phyloP scores from a whole-genome alignment of 805 yeast species.

The Scheffersomyces amazonensis region DNA sequence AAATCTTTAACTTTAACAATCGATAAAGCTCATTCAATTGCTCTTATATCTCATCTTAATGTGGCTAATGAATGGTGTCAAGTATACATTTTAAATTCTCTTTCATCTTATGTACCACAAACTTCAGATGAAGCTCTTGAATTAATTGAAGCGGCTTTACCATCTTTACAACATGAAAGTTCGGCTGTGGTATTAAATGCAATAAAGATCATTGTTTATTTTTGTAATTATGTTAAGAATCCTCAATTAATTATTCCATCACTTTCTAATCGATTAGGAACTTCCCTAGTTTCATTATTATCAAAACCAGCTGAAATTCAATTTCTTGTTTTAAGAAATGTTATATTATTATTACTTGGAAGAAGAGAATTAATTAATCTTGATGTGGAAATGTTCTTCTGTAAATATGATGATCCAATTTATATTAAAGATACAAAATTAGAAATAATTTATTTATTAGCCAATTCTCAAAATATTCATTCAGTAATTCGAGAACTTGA shows the following conservation, averaged over 20 bases:
- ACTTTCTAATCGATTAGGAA: constrained; percentile 58
- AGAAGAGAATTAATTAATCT: constrained; percentile 56
- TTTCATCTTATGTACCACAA: constrained; percentile 71
- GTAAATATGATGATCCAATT: constrained; percentile 80
- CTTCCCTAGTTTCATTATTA: constrained; percentile 64
- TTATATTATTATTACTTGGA: constrained; percentile 68
- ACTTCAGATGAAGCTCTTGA: constrained; percentile 60
- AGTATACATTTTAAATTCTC: constrained; percentile 58
- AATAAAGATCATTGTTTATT: constrained; percentile 66
- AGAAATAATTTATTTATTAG: constrained; percentile 79
- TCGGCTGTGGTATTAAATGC: constrained; percentile 79
- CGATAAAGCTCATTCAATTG: constrained; percentile 42
- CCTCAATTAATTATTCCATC: constrained; percentile 55
- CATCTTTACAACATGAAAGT: constrained; percentile 77
- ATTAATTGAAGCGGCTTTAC: constrained; percentile 61
- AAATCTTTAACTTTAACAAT: constrained; percentile 50
- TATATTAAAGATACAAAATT: constrained; percentile 88
- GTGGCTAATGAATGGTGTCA: constrained; percentile 70
- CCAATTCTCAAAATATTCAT: constrained; percentile 58
- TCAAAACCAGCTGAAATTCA: constrained; percentile 81
- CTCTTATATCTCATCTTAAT: constrained; percentile 31
- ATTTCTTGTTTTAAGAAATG: constrained; percentile 77
- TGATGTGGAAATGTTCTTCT: constrained; percentile 79
- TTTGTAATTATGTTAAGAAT: constrained; percentile 64
- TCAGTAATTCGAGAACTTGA: constrained; percentile 70